phyloP scores from a whole-genome alignment of 192 early-diverging fungal species.

The Umbelopsis sp. region DNA sequence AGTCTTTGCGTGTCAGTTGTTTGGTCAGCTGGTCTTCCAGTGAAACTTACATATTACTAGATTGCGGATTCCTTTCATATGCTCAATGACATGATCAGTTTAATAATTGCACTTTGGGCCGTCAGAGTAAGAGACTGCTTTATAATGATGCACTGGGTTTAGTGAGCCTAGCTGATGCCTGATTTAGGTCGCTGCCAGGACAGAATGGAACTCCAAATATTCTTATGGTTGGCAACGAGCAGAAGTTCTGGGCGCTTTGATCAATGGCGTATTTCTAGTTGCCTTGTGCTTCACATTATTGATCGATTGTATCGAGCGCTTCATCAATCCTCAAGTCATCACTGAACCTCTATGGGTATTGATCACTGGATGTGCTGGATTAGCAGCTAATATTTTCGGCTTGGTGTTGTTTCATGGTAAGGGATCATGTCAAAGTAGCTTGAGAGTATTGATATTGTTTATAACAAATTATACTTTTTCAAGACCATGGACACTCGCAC shows the following conservation, averaged over 20 bases:
- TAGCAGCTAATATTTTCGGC: constrained; percentile 79
- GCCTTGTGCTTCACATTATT: constrained; percentile 90
- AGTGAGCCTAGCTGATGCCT: background rate
- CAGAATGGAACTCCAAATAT: constrained; percentile 61
- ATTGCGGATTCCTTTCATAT: constrained; percentile 95
- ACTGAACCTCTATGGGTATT: constrained; percentile 74
- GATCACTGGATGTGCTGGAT: constrained; percentile 76
- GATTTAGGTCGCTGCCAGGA: constrained; percentile 61
- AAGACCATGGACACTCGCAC: constrained; percentile 65
- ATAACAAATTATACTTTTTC: constrained; percentile 28
- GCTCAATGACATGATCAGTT: constrained; percentile 79
- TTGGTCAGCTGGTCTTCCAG: background rate
- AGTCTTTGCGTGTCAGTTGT: background rate
- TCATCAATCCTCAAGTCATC: constrained; percentile 70
- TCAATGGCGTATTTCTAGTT: constrained; percentile 90
- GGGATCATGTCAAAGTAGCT: background rate
- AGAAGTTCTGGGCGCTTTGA: constrained; percentile 90
- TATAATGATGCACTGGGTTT: background rate
- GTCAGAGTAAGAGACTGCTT: constrained; percentile 50
- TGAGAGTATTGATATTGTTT: background rate
- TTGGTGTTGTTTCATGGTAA: constrained; percentile 81
- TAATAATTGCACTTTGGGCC: constrained; percentile 83
- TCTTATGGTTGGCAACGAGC: constrained; percentile 92
- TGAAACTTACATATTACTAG: background rate
- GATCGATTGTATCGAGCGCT: constrained; percentile 85